Conservation (phyloP, 2,329 filamentous ascomycete species). For the Xylaria sp. region DNA sequence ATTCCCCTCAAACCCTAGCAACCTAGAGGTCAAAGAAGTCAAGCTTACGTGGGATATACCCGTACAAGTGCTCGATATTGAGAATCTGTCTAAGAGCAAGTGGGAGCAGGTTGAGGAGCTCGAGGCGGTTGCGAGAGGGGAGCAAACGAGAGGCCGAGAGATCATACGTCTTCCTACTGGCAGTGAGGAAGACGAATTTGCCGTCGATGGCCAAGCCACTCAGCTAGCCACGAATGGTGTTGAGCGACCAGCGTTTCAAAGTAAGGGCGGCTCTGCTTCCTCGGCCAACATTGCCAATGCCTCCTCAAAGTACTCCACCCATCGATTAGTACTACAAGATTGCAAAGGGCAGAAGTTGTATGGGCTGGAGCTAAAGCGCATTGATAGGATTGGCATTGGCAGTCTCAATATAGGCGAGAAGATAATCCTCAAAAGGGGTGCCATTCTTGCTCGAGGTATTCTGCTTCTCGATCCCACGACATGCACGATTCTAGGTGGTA, state of each 20-base stretch:
- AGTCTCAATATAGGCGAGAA: slow-evolving; percentile 83
- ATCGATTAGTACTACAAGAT: slow-evolving; percentile 87
- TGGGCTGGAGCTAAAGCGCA: slow-evolving; percentile 75
- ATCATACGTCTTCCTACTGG: slow-evolving; percentile 74
- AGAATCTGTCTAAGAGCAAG: slow-evolving; percentile 81
- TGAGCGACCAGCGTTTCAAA: slow-evolving; percentile 28
- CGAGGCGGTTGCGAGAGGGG: slow-evolving; percentile 77
- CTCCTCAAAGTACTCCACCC: slow-evolving; percentile 67
- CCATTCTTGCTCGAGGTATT: slow-evolving; percentile 77
- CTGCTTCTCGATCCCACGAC: slow-evolving; percentile 78
- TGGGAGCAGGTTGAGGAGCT: slow-evolving; percentile 91
- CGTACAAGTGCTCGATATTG: slow-evolving; percentile 86
- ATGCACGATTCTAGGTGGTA: slow-evolving; percentile 84
- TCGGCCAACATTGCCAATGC: slow-evolving; percentile 38
- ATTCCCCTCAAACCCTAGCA: slow-evolving; percentile 67
- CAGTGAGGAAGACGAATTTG: slow-evolving; percentile 59
- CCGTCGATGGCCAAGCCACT: slow-evolving; percentile 49
- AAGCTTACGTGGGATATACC: slow-evolving; percentile 71
- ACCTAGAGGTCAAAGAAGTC: slow-evolving; percentile 65
- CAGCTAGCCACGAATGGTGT: slow-evolving; percentile 32
- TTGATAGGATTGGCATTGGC: slow-evolving; percentile 73
- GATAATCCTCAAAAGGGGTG: slow-evolving; percentile 74
- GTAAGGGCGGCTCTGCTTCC: slow-evolving; percentile 27
- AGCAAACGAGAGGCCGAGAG: slow-evolving; percentile 80
- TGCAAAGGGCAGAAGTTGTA: slow-evolving; percentile 74